Percentiles rank a stretch among this genome's conserved stretches.
Conservation (phyloP, 2,329 filamentous ascomycete species). For the Leptographium radiaticola region DNA sequence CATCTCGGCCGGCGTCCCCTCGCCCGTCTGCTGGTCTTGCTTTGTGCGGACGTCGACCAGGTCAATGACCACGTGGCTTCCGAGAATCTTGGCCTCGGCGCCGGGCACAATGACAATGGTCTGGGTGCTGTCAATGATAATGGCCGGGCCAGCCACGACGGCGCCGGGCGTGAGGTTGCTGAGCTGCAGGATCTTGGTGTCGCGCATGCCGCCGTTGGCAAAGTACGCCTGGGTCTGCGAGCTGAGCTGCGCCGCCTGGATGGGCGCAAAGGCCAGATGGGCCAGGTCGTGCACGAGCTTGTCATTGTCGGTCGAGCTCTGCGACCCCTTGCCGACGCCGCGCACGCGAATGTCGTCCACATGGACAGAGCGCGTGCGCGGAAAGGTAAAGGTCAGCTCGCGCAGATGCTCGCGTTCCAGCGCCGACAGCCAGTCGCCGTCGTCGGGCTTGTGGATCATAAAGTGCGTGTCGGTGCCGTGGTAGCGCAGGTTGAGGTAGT, state of each 20-base stretch:
- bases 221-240: slow-evolving; percentile 64
- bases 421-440: slow-evolving; percentile 42
- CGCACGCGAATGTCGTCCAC: slow-evolving; percentile 60
- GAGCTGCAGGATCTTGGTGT: slow-evolving; percentile 73
- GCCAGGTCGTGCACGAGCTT: slow-evolving; percentile 19
- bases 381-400: slow-evolving; percentile 54
- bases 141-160: slow-evolving; percentile 63
- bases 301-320: slow-evolving; percentile 56
- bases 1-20: slow-evolving; percentile 17
- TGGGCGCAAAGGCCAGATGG: slow-evolving; percentile 17
- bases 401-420: slow-evolving; percentile 46
- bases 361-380: slow-evolving; percentile 49
- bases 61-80: slow-evolving; percentile 83
- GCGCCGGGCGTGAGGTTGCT: slow-evolving; percentile 60
- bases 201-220: slow-evolving; percentile 54
- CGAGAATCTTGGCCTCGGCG: slow-evolving; percentile 60
- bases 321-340: slow-evolving; percentile 46
- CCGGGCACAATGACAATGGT: slow-evolving; percentile 80
- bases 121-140: slow-evolving; percentile 77
- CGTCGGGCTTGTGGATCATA: slow-evolving; percentile 42
- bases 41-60: slow-evolving; percentile 32
- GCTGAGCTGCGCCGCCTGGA: neutral
- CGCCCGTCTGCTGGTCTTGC: slow-evolving; percentile 19
- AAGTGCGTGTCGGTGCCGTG: slow-evolving; percentile 79
- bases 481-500: slow-evolving; percentile 90